Conservation (phyloP, 2,329 filamentous ascomycete genomes). For the Xenosphaeropsis pyriputrescens region DNA sequence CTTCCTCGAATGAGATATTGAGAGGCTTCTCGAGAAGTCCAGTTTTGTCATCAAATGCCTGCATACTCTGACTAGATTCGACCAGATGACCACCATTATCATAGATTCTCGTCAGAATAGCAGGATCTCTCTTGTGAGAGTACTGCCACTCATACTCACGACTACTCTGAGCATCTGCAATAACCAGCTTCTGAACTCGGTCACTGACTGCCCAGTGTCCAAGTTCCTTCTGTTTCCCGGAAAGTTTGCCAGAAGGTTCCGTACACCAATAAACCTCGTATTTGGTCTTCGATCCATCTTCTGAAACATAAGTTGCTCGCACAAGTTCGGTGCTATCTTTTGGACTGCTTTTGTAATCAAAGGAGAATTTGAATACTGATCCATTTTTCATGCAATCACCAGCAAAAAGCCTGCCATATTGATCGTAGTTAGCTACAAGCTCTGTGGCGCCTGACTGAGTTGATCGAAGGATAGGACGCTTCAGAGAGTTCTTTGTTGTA, state of each 20-base stretch:
- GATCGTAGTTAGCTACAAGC: constrained; percentile 19
- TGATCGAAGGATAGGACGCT: background rate
- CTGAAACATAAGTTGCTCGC: constrained; percentile 14
- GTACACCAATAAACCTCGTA: constrained; percentile 22
- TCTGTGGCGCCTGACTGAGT: constrained; percentile 4
- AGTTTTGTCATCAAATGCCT: constrained; percentile 16
- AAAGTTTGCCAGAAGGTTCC: background rate
- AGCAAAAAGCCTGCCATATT: constrained; percentile 17
- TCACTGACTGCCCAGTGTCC: constrained; percentile 21
- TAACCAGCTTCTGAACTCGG: constrained; percentile 20
- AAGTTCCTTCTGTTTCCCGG: constrained; percentile 9
- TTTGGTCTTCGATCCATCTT: constrained; percentile 9
- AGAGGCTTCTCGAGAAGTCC: constrained; percentile 15
- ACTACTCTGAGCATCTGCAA: constrained; percentile 10
- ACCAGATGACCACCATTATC: constrained; percentile 9
- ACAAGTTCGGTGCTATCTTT: constrained; percentile 19
- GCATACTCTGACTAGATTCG: constrained; percentile 11
- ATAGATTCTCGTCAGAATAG: constrained; percentile 17
- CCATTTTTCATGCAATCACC: constrained; percentile 16
- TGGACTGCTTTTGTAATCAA: constrained; percentile 20
- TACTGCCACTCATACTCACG: constrained; percentile 20
- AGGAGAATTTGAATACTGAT: constrained; percentile 18
- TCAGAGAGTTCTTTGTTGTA: background rate
- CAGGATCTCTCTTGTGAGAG: constrained; percentile 22
- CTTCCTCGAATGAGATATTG: constrained; percentile 18